A percentile compares a stretch with the other conserved stretches of the same genome.
Conservation (phyloP, 2,329 filamentous ascomycete genomes). For the Beauveria asiatica region DNA sequence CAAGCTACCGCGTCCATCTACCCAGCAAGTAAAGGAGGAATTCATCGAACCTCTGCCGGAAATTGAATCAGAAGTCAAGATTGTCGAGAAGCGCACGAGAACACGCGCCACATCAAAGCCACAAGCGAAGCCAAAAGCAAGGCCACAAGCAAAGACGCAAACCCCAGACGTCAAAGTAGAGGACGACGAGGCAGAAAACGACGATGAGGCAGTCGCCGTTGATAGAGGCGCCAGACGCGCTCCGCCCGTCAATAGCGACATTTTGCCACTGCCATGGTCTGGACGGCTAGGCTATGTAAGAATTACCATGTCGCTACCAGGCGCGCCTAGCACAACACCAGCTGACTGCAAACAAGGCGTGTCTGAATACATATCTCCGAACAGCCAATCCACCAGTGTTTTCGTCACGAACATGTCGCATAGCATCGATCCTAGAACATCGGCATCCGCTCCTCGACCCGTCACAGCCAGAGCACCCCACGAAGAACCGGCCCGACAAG, state of each 20-base stretch:
- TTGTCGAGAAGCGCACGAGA: neutral
- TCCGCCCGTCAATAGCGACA: conserved; percentile 59
- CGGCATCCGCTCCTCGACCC: conserved; percentile 73
- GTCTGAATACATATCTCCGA: conserved; percentile 85
- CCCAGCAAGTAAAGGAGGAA: neutral
- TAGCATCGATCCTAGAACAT: conserved; percentile 83
- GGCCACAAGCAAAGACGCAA: neutral
- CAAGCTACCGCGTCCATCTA: neutral
- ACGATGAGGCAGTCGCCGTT: neutral
- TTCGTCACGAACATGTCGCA: conserved; percentile 82
- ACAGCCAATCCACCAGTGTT: conserved; percentile 77
- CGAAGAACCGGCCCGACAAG: conserved; percentile 79
- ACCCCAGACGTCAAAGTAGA: neutral
- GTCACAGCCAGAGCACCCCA: conserved; percentile 66
- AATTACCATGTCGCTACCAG: neutral
- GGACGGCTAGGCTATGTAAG: conserved; percentile 81
- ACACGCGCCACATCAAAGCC: neutral
- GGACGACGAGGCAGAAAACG: neutral
- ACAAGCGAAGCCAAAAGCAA: neutral
- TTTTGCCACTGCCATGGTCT: conserved; percentile 82
- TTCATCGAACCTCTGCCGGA: neutral
- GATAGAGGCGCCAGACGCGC: conserved; percentile 43
- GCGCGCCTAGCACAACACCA: conserved; percentile 1
- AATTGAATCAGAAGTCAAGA: neutral
- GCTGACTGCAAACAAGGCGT: conserved; percentile 47